Base-by-base conservation (phyloP, 1,284 basidiomycete genomes). In the Moesziomyces sp. region DNA sequence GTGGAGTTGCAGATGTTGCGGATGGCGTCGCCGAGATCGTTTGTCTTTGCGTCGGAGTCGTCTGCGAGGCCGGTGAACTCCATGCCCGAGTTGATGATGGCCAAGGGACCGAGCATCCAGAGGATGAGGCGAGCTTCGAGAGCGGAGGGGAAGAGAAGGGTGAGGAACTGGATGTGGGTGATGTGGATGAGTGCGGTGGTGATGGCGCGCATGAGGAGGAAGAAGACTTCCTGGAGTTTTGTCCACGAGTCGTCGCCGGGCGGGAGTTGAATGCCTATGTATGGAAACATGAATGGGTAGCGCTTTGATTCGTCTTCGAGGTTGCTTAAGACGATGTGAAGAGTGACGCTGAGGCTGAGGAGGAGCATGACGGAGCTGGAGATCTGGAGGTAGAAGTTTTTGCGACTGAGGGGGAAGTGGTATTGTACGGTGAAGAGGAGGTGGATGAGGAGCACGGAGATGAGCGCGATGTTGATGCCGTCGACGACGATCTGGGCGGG, bases 101-200 rank as follows among this genome's bases (percentile, higher is more conserved):
- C 94, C 13, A 99, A 87, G 0, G 96, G 96, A 7, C 92, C 93
- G 13, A 98, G 89, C 40, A 97, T 88, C 71, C 90, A 87, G 78
- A 94, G 91, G 63, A 99, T 96, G 51, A 99, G 89, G 23, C 91
- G 88, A 5, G 90, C 91, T 85, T 99, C 97, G 40, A 96, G 89
- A n/a, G 88, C 87, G 5, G 97, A 98, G 1, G 96, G 96, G 83
- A 93, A 99, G 19, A 99, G 88, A 6, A 99, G 88, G 3, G 96
- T 97, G 58, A 99, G 87, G 85, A 98, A 98, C 84, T 99, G 97
- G 57, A 99, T 97, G 85, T 99, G 95, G 0, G 96, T 97, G 64
- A 94, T 91, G 64, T 96, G 94, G 30, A 93, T 92, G 46, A 97
- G 86, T 9, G 89, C 91, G 10, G 91, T 92, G 10, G 92, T 92